These are phyloP conservation scores for Sarcocystis neurona DNA, from an alignment of 169 alveolate species.

Conservation along the genomic window DNA sequence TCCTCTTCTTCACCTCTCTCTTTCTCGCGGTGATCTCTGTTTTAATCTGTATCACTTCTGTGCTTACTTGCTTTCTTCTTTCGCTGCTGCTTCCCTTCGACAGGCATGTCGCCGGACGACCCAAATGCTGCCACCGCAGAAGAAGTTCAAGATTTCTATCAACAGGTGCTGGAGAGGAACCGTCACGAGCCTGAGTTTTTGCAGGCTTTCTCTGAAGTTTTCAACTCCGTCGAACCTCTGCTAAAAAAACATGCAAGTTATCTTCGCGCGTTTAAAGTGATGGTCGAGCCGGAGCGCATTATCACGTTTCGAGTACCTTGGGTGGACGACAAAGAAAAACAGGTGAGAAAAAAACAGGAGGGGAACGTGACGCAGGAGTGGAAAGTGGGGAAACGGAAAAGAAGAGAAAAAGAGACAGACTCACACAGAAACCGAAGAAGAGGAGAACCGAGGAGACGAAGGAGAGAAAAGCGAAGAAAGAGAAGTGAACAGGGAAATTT, in stretches of 20 bases:
- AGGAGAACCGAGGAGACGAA: too few relatives aligned
- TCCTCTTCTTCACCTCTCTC: too few relatives aligned
- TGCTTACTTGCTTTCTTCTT: too few relatives aligned
- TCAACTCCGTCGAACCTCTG: conserved; percentile 64
- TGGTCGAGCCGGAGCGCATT: conserved; percentile 80
- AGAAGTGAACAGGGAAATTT: too few relatives aligned
- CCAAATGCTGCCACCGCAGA: not conserved
- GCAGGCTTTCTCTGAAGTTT: conserved; percentile 61
- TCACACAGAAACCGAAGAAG: too few relatives aligned
- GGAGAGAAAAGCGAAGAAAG: too few relatives aligned
- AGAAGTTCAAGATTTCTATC: not conserved
- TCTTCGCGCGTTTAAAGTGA: conserved; percentile 71
- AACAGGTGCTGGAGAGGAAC: conserved; percentile 35
- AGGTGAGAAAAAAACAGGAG: conserved; percentile 27
- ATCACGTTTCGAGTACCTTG: conserved; percentile 78
- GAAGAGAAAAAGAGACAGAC: too few relatives aligned
- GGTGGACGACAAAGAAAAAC: conserved; percentile 79
- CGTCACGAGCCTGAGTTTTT: conserved; percentile 58
- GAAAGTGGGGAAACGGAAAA: too few relatives aligned
- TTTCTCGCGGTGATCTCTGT: too few relatives aligned
- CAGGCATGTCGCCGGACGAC: too few relatives aligned
- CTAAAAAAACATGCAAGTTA: conserved; percentile 73
- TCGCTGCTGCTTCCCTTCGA: too few relatives aligned
- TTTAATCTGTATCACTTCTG: too few relatives aligned
- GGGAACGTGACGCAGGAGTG: not conserved